Evolutionary conservation across 176 grass and related monocot genomes (phyloP).

Genomic region (Ananas comosus): DNA sequence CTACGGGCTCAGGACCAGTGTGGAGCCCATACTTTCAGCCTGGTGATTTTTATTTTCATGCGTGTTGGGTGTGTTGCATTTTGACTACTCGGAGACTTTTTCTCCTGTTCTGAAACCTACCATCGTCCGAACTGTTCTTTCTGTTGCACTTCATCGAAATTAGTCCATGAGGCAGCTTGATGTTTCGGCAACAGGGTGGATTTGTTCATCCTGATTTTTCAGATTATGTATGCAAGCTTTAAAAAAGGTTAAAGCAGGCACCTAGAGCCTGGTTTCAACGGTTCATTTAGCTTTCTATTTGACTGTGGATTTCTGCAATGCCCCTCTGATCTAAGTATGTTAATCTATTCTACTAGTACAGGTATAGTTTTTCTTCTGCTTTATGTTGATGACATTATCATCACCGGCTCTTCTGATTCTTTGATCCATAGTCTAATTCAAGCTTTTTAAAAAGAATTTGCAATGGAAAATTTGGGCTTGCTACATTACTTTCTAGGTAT

Average conservation of each 20-base stretch:
- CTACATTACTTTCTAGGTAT: constrained; percentile 3
- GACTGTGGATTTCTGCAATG: not conserved
- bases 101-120: not conserved
- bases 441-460: not conserved
- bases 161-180: constrained; percentile 4
- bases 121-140: not conserved
- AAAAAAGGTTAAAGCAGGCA: not conserved
- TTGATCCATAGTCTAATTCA: not conserved
- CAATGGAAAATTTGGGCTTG: not conserved
- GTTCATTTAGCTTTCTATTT: not conserved
- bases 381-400: not conserved
- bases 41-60: no score
- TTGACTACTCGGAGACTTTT: not conserved
- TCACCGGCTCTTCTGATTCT: not conserved
- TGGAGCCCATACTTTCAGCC: no score
- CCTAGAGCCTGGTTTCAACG: not conserved
- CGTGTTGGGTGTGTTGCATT: not conserved
- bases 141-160: not conserved
- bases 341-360: not conserved
- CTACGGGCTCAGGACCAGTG: no score
- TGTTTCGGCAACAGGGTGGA: not conserved
- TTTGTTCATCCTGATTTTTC: not conserved
- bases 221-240: not conserved
- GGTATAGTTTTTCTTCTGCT: not conserved
- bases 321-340: not conserved